Evolutionary conservation across 1,284 basidiomycete genomes (phyloP).

Genomic region (Boletus semigastroideus): DNA sequence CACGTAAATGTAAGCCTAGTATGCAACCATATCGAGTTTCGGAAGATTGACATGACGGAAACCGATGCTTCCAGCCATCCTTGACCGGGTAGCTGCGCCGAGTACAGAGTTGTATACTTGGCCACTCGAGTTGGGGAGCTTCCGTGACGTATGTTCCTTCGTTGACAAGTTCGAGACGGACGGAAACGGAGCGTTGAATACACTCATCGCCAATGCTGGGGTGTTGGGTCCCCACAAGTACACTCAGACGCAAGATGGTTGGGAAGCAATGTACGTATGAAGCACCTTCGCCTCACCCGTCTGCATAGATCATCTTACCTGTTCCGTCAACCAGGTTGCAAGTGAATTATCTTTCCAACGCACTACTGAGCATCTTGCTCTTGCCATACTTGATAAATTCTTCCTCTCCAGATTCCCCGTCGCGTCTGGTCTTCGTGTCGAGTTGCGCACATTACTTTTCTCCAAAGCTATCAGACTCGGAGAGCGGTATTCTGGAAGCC

Average conservation of each 20-base stretch:
- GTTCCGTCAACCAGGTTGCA: conserved; percentile 21
- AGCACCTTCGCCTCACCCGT: neutral
- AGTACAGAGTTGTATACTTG: conserved; percentile 8
- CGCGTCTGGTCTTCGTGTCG: conserved; percentile 28
- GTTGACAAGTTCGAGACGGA: conserved; percentile 22
- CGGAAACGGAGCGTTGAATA: conserved; percentile 13
- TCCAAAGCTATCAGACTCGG: neutral
- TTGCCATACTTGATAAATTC: conserved; percentile 27
- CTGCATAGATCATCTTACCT: neutral
- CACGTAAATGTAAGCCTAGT: conserved; percentile 20
- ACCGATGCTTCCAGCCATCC: conserved; percentile 12
- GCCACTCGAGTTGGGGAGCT: conserved; percentile 25
- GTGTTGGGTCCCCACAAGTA: conserved; percentile 6
- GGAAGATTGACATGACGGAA: neutral
- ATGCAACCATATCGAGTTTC: neutral
- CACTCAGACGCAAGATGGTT: conserved; percentile 24
- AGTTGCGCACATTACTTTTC: conserved; percentile 19
- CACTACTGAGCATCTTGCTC: conserved; percentile 26
- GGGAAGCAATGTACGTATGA: conserved; percentile 23
- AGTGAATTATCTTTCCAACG: conserved; percentile 33
- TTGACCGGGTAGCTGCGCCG: neutral
- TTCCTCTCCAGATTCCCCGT: conserved; percentile 14
- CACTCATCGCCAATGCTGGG: conserved; percentile 27
- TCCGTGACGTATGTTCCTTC: conserved; percentile 23
- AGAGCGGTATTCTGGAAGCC: conserved; percentile 14